Evolutionary conservation across 2,329 filamentous ascomycete species (phyloP).

Genomic region (Hymenotorrendiella dingleyae): DNA sequence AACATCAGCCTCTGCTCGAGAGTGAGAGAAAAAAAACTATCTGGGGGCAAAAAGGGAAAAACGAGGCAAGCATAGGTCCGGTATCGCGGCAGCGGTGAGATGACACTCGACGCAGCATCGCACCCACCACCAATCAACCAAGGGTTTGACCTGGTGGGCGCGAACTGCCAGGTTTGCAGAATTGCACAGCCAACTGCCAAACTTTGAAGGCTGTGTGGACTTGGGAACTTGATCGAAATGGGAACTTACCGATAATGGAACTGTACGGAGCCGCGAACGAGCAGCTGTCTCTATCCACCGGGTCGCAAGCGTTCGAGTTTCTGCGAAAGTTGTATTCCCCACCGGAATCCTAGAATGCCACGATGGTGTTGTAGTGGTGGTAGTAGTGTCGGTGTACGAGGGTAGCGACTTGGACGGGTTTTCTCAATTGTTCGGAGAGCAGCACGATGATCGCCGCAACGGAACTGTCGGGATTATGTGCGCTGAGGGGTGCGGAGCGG

Average conservation of each 20-base stretch:
- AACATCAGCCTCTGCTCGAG: conserved; percentile 25
- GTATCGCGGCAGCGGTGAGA: background rate
- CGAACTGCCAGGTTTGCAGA: too few species aligned
- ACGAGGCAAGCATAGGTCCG: background rate
- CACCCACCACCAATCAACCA: too few species aligned
- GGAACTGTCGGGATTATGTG: conserved; percentile 9
- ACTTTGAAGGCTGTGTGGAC: too few species aligned
- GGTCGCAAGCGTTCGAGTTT: conserved; percentile 5
- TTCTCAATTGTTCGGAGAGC: conserved; percentile 15
- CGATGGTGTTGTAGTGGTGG: conserved; percentile 9
- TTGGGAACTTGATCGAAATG: background rate
- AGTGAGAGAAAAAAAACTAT: conserved; percentile 16
- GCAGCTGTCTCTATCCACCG: conserved; percentile 1
- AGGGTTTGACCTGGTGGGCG: too few species aligned
- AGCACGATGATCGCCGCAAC: conserved; percentile 9
- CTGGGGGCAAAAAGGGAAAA: too few species aligned
- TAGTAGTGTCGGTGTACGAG: conserved; percentile 12
- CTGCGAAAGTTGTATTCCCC: conserved; percentile 2
- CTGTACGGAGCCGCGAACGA: too few species aligned
- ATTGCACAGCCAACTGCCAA: too few species aligned
- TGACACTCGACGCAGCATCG: too few species aligned
- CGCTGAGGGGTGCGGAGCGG: conserved; percentile 8
- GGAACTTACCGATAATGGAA: background rate
- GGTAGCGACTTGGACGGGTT: conserved; percentile 10
- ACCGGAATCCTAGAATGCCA: conserved; percentile 12